A percentile compares a stretch with the other conserved stretches of the same genome.
These are phyloP conservation scores for Paratrypanosoma confusum DNA, from an alignment of 208 protist species.

Conservation along the genomic window DNA sequence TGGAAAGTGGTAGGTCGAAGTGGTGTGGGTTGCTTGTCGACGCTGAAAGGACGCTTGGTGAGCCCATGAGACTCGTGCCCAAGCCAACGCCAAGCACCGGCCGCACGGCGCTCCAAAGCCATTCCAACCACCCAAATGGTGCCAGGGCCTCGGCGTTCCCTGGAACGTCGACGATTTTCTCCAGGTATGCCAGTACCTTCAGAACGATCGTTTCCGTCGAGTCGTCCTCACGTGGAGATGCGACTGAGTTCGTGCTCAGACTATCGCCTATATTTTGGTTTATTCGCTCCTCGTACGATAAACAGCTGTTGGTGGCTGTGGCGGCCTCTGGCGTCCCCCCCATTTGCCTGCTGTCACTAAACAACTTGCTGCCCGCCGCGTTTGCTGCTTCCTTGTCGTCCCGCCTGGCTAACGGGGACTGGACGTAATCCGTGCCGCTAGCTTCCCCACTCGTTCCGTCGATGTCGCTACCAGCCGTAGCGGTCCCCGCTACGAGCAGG, in stretches of 20 bases:
- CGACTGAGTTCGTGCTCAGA: too few relatives aligned
- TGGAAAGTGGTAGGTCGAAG: neutral
- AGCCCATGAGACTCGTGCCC: too few relatives aligned
- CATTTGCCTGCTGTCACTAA: too few relatives aligned
- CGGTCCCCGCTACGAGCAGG: neutral
- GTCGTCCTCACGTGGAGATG: constrained; percentile 29
- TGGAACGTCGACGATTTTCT: constrained; percentile 64
- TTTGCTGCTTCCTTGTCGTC: too few relatives aligned
- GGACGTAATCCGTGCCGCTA: too few relatives aligned
- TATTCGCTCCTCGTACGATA: too few relatives aligned
- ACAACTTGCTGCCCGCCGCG: too few relatives aligned
- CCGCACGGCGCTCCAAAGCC: constrained; percentile 55
- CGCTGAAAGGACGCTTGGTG: constrained; percentile 1
- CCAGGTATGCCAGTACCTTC: constrained; percentile 56
- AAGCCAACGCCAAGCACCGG: constrained; percentile 20
- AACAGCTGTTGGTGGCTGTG: too few relatives aligned
- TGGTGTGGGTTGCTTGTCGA: neutral
- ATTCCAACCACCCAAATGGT: constrained; percentile 60
- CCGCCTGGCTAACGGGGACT: too few relatives aligned
- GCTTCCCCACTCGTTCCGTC: neutral
- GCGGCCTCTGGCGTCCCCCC: too few relatives aligned
- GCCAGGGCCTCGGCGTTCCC: constrained; percentile 54
- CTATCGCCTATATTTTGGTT: too few relatives aligned
- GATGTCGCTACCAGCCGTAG: neutral
- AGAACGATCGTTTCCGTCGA: constrained; percentile 27